These are phyloP conservation scores for Taphrina populina DNA, from an alignment of 1,139 yeast species.

Conservation along the genomic window DNA sequence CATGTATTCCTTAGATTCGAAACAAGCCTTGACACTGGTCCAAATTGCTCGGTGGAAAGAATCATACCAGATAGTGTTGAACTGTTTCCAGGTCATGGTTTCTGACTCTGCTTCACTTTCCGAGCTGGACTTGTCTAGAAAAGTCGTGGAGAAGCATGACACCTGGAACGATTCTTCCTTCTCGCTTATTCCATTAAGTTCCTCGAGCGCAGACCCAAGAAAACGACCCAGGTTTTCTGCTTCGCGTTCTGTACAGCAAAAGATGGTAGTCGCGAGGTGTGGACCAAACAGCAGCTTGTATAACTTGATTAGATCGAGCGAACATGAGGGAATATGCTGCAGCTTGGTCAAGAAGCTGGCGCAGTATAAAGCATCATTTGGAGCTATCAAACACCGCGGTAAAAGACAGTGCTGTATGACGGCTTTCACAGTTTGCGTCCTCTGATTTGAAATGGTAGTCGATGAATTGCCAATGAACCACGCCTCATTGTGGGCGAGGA, in stretches of 20 bases:
- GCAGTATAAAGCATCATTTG: constrained; percentile 76
- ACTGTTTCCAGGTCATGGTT: constrained; percentile 46
- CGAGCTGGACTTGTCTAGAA: neutral
- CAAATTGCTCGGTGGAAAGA: constrained; percentile 57
- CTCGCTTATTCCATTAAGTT: constrained; percentile 51
- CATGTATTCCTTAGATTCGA: constrained; percentile 66
- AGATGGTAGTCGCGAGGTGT: constrained; percentile 60
- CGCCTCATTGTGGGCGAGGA: constrained; percentile 17
- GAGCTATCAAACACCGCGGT: constrained; percentile 76
- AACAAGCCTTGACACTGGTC: constrained; percentile 52
- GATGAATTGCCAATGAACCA: too few species aligned
- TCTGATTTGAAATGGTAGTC: neutral
- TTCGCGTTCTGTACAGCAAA: constrained; percentile 71
- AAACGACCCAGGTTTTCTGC: constrained; percentile 83
- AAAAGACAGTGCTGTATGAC: constrained; percentile 66
- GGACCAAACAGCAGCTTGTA: constrained; percentile 54
- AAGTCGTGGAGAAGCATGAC: constrained; percentile 37
- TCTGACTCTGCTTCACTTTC: neutral
- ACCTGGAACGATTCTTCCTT: constrained; percentile 42
- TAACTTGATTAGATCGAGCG: constrained; percentile 51
- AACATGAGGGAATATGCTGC: constrained; percentile 50
- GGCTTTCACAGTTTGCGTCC: constrained; percentile 41
- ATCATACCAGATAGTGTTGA: constrained; percentile 51
- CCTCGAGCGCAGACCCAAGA: constrained; percentile 56
- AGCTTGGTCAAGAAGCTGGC: constrained; percentile 60